Base-by-base conservation (phyloP, 2,329 filamentous ascomycete genomes). In the Cladorrhinum sp. region DNA sequence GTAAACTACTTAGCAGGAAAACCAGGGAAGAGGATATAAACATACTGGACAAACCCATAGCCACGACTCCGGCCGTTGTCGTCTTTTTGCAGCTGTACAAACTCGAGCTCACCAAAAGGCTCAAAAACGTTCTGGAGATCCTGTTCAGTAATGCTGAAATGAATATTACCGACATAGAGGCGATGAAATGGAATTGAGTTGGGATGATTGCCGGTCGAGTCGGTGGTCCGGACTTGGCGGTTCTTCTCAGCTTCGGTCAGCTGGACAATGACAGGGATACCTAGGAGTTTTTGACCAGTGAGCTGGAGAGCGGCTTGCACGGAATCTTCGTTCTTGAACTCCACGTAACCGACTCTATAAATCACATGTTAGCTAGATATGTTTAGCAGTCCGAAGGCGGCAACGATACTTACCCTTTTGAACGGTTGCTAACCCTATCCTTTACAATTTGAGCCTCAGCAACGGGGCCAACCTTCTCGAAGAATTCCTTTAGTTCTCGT, bases 181-280 rank as follows among this genome's bases (percentile, higher is more conserved):
- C 96, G 91, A 78, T 99, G 95, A 81, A 98, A 98, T 23, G 95
- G 95, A 62, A 96, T 89, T 63, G 91, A 89, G 73, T 93, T 93
- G 62, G 89, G 87, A 68, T 91, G 85, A 61, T 83, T 86, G 66
- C 83, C 82, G 54, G 81, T 77, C 55, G 84, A 79, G 69, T 95
- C 90, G 56, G 90, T 85, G 66, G 85, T 93, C 68, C 93, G 92
- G 66, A 92, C 92, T 81, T 96, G 93, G 69, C 95, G 92, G 74
- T 99, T 99, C 83, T 99, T 99, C 77, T 99, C 96, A 74, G 95
- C 96, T 82, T 99, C 95, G 70, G 95, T 98, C 75, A 96, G 87
- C 78, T 98, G 93, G 58, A 93, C 96, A 71, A 99, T 99, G 75
- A 99, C 96, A 62, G 95, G 95, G 68, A 99, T 97, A 83, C 92